phyloP scores from a whole-genome alignment of 768 basidiomycete genomes.

The Leccinum rimulosum region DNA sequence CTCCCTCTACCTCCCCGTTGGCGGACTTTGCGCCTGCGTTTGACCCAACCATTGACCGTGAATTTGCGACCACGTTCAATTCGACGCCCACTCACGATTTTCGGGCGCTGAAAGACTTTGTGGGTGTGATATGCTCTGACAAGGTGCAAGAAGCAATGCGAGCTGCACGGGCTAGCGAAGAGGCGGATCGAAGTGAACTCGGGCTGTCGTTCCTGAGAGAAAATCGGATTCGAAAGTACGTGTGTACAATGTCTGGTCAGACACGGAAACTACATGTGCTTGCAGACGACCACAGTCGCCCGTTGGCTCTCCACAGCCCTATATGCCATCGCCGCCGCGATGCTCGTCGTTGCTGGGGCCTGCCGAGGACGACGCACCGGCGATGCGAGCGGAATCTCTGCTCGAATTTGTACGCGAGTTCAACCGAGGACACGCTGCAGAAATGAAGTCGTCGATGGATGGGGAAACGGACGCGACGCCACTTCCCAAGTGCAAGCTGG shows the following conservation, averaged over 20 bases:
- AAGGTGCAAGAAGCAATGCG: slow-evolving; percentile 57
- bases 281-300: slow-evolving; percentile 51
- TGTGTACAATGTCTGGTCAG: slow-evolving; percentile 3
- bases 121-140: slow-evolving; percentile 47
- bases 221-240: slow-evolving; percentile 57
- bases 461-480: neutral
- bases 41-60: slow-evolving; percentile 25
- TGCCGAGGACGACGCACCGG: slow-evolving; percentile 33
- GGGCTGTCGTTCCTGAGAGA: slow-evolving; percentile 45
- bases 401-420: slow-evolving; percentile 55
- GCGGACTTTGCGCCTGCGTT: slow-evolving; percentile 28
- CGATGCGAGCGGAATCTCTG: slow-evolving; percentile 46
- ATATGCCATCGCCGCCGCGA: slow-evolving; percentile 41
- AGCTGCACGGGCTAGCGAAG: slow-evolving; percentile 54
- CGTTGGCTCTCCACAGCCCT: slow-evolving; percentile 58
- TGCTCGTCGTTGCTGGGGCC: slow-evolving; percentile 42
- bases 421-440: slow-evolving; percentile 37
- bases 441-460: slow-evolving; percentile 3
- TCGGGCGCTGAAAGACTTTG: slow-evolving; percentile 45
- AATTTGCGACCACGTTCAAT: slow-evolving; percentile 29
- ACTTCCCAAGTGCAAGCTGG: slow-evolving; percentile 39
- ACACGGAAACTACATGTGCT: neutral
- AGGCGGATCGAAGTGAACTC: slow-evolving; percentile 49
- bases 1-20: slow-evolving; percentile 28
- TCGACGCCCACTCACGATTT: slow-evolving; percentile 40